Evolutionary conservation across 2,329 filamentous ascomycete genomes (phyloP).

Genomic region (Niveomyces coronatus): DNA sequence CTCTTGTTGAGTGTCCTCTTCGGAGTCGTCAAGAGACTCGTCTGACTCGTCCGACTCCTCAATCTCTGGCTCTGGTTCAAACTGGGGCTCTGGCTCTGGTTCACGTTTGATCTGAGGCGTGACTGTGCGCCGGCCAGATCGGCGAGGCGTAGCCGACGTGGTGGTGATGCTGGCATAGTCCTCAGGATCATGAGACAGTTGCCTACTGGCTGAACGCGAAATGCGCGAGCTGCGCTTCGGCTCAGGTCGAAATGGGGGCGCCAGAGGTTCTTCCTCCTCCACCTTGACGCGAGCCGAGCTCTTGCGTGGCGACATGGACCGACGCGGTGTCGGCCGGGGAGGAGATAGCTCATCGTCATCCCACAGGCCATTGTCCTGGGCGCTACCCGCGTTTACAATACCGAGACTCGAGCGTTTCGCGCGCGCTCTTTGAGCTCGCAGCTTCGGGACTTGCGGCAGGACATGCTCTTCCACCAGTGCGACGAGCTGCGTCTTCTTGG

Average conservation of each 20-base stretch:
- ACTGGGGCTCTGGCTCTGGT: constrained; percentile 20
- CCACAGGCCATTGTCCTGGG: constrained; percentile 51
- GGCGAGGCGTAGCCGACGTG: constrained; percentile 31
- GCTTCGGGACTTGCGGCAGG: constrained; percentile 64
- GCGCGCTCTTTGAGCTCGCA: constrained; percentile 63
- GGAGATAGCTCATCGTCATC: constrained; percentile 48
- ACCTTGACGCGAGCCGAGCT: constrained; percentile 40
- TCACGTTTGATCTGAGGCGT: constrained; percentile 47
- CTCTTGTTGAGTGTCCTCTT: constrained; percentile 28
- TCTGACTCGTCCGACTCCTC: constrained; percentile 21
- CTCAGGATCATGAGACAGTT: constrained; percentile 34
- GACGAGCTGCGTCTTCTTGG: constrained; percentile 85
- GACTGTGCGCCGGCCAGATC: constrained; percentile 36
- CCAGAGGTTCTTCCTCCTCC: constrained; percentile 36
- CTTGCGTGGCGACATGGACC: constrained; percentile 47
- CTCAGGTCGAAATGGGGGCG: constrained; percentile 27
- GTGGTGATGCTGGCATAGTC: constrained; percentile 17
- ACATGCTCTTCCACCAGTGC: constrained; percentile 74
- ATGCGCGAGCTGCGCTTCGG: constrained; percentile 45
- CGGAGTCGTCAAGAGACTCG: constrained; percentile 42
- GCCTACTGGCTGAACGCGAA: constrained; percentile 44
- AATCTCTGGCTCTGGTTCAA: constrained; percentile 37
- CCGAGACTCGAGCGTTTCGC: constrained; percentile 82
- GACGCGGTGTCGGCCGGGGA: constrained; percentile 37
- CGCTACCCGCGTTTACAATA: constrained; percentile 60